phyloP scores from a whole-genome alignment of 139 green algal species.

The Chlamydomonas sphaeroides region DNA sequence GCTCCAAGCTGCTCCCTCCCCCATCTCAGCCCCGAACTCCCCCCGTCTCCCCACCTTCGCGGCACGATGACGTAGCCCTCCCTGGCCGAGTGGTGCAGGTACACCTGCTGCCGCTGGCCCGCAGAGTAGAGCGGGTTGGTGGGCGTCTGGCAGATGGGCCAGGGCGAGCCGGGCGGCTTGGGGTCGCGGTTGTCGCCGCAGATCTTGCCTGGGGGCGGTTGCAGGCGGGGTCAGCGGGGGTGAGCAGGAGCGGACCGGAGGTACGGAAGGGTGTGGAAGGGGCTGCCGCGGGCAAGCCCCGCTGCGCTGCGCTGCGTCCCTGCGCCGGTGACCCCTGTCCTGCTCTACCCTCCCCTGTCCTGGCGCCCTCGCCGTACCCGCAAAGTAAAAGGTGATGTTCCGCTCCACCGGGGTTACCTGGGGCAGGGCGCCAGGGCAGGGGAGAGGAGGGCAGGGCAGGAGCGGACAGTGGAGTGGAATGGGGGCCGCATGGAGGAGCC shows the following conservation, averaged over 20 bases:
- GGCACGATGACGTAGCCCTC: slow-evolving; percentile 47
- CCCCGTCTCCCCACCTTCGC: too few relatives aligned
- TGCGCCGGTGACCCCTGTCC: too few relatives aligned
- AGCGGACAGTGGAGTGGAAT: too few relatives aligned
- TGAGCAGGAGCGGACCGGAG: neutral
- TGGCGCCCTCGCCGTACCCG: neutral
- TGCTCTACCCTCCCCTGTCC: neutral
- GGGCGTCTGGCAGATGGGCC: slow-evolving; percentile 55
- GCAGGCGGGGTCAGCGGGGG: neutral
- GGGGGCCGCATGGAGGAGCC: too few relatives aligned
- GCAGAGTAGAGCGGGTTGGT: slow-evolving; percentile 58
- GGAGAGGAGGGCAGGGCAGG: too few relatives aligned
- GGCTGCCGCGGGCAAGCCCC: too few relatives aligned
- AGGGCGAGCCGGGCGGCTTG: neutral
- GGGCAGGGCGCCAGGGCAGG: too few relatives aligned
- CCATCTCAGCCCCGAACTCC: too few relatives aligned
- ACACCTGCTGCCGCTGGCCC: slow-evolving; percentile 56
- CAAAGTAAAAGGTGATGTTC: slow-evolving; percentile 55
- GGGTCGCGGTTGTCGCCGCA: slow-evolving; percentile 59
- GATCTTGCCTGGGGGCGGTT: slow-evolving; percentile 48
- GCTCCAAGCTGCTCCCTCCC: too few relatives aligned
- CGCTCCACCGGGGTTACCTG: slow-evolving; percentile 26
- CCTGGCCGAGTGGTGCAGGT: slow-evolving; percentile 41
- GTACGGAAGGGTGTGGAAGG: too few relatives aligned
- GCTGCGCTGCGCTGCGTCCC: neutral